Evolutionary conservation across 768 basidiomycete genomes (phyloP), one percentile per base, ranked within the genome.

Genomic region (Trametes coccinea): DNA sequence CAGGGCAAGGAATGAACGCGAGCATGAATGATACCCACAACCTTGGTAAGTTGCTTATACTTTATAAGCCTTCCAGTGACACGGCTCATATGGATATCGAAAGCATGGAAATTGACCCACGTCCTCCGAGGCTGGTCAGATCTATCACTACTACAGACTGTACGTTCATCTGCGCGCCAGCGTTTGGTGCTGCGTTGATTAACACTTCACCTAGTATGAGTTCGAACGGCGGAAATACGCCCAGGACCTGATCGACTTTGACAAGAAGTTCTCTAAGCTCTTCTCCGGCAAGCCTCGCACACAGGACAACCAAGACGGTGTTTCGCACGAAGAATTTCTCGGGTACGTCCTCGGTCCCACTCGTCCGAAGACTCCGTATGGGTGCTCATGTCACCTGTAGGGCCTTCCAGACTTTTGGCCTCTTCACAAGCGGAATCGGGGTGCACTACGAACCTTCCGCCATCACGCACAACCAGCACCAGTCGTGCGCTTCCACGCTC

Each of bases 11-110:
- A 5, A 78, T 81, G 82, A 82, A 82, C 30, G 81, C 79, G 2
- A 79, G 79, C 56, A 82, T 84, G 75, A 82, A 79, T 52, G 84
- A 85, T 56, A 72, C 79, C 0, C 83, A 81, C 67, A 84, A 85
- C 63, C 76, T 84, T 16, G 71, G 77, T 79, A 47, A 29, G 58
- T 37, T 11, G 22, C 22, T 22, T 22, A 22, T 22, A 22, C 22
- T 22, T 22, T 22, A 22, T 22, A 22, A 22, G 22, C 22, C 22
- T 22, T 22, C 22, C 22, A 22, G 22, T 22, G 22, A 22, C 22
- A 22, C 22, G 22, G 22, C 22, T 22, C 22, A 22, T 22, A 22
- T 22, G 22, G 22, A 22, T 22, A 22, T 22, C 22, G 22, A 22
- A 16, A 77, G 81, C 77, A 2, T 85, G 84, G 84, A 85, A 85